Base-by-base conservation (phyloP, 768 basidiomycete species). In the Xerocomus spinulosus region DNA sequence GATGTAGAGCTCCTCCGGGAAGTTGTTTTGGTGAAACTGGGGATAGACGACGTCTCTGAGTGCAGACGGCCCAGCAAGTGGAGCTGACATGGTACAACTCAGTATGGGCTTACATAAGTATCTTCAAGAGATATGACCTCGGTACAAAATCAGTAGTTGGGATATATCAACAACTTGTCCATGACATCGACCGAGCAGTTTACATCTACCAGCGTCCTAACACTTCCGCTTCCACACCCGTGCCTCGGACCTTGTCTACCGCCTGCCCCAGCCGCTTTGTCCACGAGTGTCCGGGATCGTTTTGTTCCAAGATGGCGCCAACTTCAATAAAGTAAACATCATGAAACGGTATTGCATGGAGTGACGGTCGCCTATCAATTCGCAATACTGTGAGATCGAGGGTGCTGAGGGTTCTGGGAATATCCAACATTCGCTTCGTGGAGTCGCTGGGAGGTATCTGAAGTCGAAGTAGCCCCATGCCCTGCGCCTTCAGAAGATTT, bases 11-110 rank as follows among this genome's bases (percentile, higher is more conserved):
- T 97, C 94, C 47, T 87, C 83, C 35, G 80, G 73, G 48, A 96
- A 85, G 66, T 89, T 88, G 53, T 92, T 89, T 67, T 97, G 94
- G 68, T 96, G 92, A 63, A 96, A 94, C 61, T 95, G 92, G 2
- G 93, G 93, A 54, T 83, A 70, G 40, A 97, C 76, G 51, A 91
- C 71, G 67, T 91, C 88, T 59, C 72, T 75, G 49, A 84, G 73
- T 15, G 72, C 53, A 36, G 81, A 83, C 15, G 81, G 80, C 8
- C 75, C 80, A 38, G 73, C 73, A 42, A 83, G 73, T 29, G 79
- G 77, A 62, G 73, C 77, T 34, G 73, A 62, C 49, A 71, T 62
- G 21, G 8, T n/a, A 12, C 9, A 36, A 39, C 9, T 3, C n/a
- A n/a, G 23, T 40, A 9, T 15, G 17, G 21, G 34, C 45, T 55